Percentiles rank a stretch among this genome's conserved stretches.
phyloP scores from a whole-genome alignment of 495 filamentous ascomycete species.

The Penicillium bialowiezense region DNA sequence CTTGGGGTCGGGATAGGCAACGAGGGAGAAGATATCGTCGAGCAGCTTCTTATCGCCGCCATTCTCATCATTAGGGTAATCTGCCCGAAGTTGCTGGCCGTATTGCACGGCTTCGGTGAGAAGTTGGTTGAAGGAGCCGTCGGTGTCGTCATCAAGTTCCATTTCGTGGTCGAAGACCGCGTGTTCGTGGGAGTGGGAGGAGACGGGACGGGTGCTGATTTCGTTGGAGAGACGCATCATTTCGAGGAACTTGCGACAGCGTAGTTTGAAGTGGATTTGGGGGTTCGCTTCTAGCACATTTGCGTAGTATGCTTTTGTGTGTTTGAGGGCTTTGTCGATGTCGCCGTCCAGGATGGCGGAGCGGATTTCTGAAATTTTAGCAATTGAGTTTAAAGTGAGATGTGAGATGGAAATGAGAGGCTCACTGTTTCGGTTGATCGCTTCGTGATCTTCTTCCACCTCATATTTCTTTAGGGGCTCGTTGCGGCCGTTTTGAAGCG shows the following conservation, averaged over 20 bases:
- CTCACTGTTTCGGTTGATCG: constrained; percentile 82
- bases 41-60: constrained; percentile 72
- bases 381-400: background rate
- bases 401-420: background rate
- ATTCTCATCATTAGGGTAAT: constrained; percentile 67
- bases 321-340: constrained; percentile 83
- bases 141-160: constrained; percentile 72
- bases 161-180: constrained; percentile 67
- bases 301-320: constrained; percentile 76
- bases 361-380: constrained; percentile 65
- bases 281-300: constrained; percentile 79
- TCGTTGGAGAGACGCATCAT: constrained; percentile 87
- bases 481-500: constrained; percentile 55
- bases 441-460: constrained; percentile 83
- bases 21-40: constrained; percentile 81
- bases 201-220: constrained; percentile 39
- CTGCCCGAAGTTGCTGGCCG: constrained; percentile 70
- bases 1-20: constrained; percentile 81
- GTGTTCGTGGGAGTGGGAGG: constrained; percentile 33
- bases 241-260: constrained; percentile 91
- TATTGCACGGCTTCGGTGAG: constrained; percentile 72
- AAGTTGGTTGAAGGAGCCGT: constrained; percentile 53
- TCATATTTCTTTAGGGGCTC: constrained; percentile 60
- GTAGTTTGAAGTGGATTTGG: constrained; percentile 85
- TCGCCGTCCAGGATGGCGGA: constrained; percentile 88